A percentile compares a stretch with the other conserved stretches of the same genome.
phyloP scores from a whole-genome alignment of 2,329 filamentous ascomycete species.

The Colletotrichum horii region DNA sequence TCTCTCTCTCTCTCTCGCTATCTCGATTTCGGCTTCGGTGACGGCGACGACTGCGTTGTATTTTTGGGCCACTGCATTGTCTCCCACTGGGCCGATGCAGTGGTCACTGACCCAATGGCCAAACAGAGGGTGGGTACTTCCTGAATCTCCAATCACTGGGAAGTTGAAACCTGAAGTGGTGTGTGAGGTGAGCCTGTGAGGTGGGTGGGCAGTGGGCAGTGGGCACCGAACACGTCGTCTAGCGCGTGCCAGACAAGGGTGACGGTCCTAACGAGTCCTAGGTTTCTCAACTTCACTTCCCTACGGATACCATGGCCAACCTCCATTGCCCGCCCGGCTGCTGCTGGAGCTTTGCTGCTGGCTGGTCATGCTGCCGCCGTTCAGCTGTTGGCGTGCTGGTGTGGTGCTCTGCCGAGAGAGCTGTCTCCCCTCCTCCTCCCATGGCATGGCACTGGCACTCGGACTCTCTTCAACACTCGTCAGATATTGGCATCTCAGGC shows the following conservation, averaged over 20 bases:
- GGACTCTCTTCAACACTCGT: not conserved
- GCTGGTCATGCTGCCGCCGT: not conserved
- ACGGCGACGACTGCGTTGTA: conserved; percentile 10
- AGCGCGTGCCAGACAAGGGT: conserved; percentile 1
- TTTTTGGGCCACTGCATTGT: not conserved
- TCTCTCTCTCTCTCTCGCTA: not conserved
- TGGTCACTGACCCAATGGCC: not conserved
- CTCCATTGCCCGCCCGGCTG: not conserved
- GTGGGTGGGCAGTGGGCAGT: not conserved
- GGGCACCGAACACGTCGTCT: conserved; percentile 19
- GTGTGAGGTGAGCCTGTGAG: not conserved
- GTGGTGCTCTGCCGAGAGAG: not conserved
- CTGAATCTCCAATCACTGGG: not conserved
- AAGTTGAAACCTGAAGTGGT: not conserved
- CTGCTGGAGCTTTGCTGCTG: not conserved
- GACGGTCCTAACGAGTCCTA: not conserved
- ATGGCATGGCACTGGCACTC: not conserved
- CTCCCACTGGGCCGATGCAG: not conserved
- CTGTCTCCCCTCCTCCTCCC: not conserved
- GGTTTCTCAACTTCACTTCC: not conserved
- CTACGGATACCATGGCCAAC: not conserved
- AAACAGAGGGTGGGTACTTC: not conserved
- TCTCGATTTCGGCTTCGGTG: not conserved
- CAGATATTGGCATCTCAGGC: not conserved
- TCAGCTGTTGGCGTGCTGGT: not conserved